phyloP scores from a whole-genome alignment of 2,329 filamentous ascomycete species.

The Eutypella sp. region DNA sequence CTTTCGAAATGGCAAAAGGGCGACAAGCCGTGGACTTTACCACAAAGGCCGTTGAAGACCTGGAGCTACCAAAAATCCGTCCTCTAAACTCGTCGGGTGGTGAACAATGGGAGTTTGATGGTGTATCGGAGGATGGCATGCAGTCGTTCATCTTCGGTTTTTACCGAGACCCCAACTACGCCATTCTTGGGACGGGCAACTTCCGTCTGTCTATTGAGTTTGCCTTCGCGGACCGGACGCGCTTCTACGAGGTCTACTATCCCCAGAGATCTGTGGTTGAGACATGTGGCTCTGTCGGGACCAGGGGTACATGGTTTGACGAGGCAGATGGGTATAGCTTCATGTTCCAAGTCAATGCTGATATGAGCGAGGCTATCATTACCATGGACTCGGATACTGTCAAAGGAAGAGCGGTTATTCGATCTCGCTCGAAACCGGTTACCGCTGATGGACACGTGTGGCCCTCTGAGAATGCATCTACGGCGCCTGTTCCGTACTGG shows the following conservation, averaged over 20 bases:
- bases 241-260: conserved; percentile 20
- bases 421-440: conserved; percentile 3
- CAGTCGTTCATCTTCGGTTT: conserved; percentile 22
- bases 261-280: conserved; percentile 16
- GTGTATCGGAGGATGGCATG: conserved; percentile 18
- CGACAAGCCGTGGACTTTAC: no score
- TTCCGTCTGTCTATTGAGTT: conserved; percentile 21
- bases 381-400: conserved; percentile 5
- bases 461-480: background rate
- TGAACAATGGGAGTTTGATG: conserved; percentile 28
- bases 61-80: no score
- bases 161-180: conserved; percentile 25
- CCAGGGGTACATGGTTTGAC: conserved; percentile 4
- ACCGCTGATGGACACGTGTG: conserved; percentile 3
- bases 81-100: conserved; percentile 21
- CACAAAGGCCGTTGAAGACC: no score
- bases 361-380: conserved; percentile 7
- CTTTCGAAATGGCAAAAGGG: no score
- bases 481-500: conserved; percentile 11
- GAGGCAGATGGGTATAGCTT: conserved; percentile 5
- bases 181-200: conserved; percentile 23
- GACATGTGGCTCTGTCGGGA: conserved; percentile 8
- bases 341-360: conserved; percentile 4
- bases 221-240: conserved; percentile 14
- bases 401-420: conserved; percentile 5